Evolutionary conservation across 371 early-diverging fungal species (phyloP).

Genomic region (Mortierella sp.): DNA sequence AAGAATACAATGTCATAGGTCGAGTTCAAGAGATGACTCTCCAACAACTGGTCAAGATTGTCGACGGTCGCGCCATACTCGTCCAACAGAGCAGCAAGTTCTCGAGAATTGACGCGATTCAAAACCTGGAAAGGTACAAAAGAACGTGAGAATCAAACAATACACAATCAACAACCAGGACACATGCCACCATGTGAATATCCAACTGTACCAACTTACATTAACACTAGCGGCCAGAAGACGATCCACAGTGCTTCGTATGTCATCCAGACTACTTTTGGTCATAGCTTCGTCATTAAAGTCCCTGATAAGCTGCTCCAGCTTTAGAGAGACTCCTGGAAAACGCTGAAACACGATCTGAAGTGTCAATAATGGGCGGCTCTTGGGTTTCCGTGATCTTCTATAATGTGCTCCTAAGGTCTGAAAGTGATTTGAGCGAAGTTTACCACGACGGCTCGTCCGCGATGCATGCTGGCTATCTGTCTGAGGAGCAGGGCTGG

Average conservation of each 20-base stretch:
- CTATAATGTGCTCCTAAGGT: neutral
- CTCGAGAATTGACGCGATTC: slow-evolving; percentile 26
- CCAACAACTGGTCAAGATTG: slow-evolving; percentile 54
- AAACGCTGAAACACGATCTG: slow-evolving; percentile 33
- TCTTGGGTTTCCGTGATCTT: slow-evolving; percentile 3
- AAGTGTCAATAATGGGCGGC: slow-evolving; percentile 27
- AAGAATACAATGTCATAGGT: slow-evolving; percentile 70
- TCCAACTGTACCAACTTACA: slow-evolving; percentile 13
- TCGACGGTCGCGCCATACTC: slow-evolving; percentile 23
- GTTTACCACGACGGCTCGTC: slow-evolving; percentile 2
- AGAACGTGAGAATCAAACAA: too few relatives aligned
- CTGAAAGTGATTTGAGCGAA: slow-evolving; percentile 4
- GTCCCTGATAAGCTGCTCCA: slow-evolving; percentile 40
- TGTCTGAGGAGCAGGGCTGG: neutral
- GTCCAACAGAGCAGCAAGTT: slow-evolving; percentile 31
- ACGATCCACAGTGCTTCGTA: slow-evolving; percentile 42
- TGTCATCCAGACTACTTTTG: slow-evolving; percentile 34
- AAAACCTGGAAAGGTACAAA: slow-evolving; percentile 25
- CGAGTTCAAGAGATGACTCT: slow-evolving; percentile 65
- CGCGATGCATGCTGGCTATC: neutral
- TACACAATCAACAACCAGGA: too few relatives aligned
- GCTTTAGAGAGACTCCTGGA: slow-evolving; percentile 27
- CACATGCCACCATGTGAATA: too few relatives aligned
- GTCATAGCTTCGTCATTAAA: slow-evolving; percentile 53
- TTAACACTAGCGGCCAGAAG: slow-evolving; percentile 37